phyloP scores from a whole-genome alignment of 352 stramenopile species.

The Pythium grandisporangium region DNA sequence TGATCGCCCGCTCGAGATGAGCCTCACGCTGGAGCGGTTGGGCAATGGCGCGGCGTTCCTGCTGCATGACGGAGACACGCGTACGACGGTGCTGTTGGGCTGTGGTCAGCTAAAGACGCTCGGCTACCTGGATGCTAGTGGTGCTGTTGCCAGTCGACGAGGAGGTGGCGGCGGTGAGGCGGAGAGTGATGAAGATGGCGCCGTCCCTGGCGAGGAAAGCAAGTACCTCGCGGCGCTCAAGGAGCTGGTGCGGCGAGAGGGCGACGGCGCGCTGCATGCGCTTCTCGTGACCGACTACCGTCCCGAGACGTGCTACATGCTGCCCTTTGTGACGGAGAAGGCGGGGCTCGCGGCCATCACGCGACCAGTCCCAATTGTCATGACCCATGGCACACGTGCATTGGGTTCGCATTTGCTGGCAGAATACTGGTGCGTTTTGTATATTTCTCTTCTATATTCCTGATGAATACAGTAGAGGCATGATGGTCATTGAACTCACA shows the following conservation, averaged over 20 bases:
- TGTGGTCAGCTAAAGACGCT: slow-evolving; percentile 36
- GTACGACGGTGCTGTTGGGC: slow-evolving; percentile 39
- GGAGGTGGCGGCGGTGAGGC: slow-evolving; percentile 7
- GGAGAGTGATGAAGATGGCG: slow-evolving; percentile 29
- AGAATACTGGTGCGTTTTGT: slow-evolving; percentile 72
- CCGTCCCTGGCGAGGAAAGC: slow-evolving; percentile 19
- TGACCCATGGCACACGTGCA: slow-evolving; percentile 73
- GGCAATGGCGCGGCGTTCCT: slow-evolving; percentile 59
- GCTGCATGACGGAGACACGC: slow-evolving; percentile 44
- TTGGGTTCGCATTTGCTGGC: slow-evolving; percentile 57
- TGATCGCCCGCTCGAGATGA: slow-evolving; percentile 29
- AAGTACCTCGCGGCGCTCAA: slow-evolving; percentile 58
- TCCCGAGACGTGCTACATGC: slow-evolving; percentile 54
- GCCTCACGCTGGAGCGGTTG: slow-evolving; percentile 51
- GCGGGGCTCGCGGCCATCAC: slow-evolving; percentile 18
- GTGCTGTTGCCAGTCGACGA: too few species aligned
- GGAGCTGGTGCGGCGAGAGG: slow-evolving; percentile 32
- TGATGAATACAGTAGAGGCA: neutral
- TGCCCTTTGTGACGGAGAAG: slow-evolving; percentile 67
- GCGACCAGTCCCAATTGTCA: slow-evolving; percentile 24
- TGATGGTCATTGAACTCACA: neutral
- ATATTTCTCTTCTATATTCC: neutral
- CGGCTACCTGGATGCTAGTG: slow-evolving; percentile 7
- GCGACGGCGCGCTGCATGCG: slow-evolving; percentile 24
- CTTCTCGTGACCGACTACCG: slow-evolving; percentile 67